These are phyloP conservation scores for Blastomyces emzantsi DNA, from an alignment of 2,329 filamentous ascomycete genomes.

Conservation along the genomic window DNA sequence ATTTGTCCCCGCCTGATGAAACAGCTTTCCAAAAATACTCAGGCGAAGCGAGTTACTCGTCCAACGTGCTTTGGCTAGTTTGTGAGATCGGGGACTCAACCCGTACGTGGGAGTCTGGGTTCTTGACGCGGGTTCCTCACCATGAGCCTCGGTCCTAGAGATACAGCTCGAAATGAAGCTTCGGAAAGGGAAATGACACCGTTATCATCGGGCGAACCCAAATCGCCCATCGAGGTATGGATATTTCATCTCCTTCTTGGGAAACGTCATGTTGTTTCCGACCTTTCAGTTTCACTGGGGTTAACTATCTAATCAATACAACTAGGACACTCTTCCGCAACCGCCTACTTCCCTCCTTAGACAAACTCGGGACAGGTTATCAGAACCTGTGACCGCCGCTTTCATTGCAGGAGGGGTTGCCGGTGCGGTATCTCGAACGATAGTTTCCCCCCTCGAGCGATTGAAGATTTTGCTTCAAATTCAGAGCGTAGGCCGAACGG, in stretches of 20 bases:
- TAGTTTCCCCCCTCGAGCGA: constrained; percentile 90
- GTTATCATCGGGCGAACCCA: neutral
- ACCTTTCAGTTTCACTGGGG: neutral
- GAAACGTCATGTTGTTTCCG: neutral
- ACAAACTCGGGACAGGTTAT: constrained; percentile 41
- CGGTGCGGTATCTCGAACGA: constrained; percentile 92
- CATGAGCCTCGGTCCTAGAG: constrained; percentile 14
- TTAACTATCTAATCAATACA: neutral
- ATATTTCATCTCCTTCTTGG: neutral
- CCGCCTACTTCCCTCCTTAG: constrained; percentile 5
- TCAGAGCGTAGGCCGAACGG: constrained; percentile 78
- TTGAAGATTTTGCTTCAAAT: constrained; percentile 98
- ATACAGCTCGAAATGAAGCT: constrained; percentile 8
- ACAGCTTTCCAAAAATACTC: neutral
- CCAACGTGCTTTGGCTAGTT: constrained; percentile 5
- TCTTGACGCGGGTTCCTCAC: constrained; percentile 7
- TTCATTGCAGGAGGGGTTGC: constrained; percentile 92
- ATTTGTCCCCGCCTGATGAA: constrained; percentile 1
- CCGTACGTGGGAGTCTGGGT: neutral
- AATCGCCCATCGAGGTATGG: neutral
- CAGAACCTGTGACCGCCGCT: constrained; percentile 75
- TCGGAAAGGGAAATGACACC: constrained; percentile 7
- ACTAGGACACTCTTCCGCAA: constrained; percentile 1
- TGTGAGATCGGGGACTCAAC: neutral
- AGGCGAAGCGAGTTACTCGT: constrained; percentile 5